Base-by-base conservation (phyloP, 2,329 filamentous ascomycete species). In the Curvularia verruculosa region DNA sequence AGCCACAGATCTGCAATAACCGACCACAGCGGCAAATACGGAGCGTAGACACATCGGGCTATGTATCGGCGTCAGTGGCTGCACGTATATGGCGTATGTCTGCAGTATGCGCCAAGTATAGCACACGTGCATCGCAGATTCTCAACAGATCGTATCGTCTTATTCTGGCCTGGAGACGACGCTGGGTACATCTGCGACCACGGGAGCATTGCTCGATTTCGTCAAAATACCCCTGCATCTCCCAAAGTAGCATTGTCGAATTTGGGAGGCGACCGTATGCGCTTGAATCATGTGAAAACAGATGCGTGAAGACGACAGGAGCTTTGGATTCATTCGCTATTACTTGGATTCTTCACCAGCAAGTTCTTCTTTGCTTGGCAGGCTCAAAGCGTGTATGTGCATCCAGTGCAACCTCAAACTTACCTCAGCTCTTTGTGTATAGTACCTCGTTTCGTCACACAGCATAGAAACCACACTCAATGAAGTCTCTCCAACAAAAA, bases 61-160 rank as follows among this genome's bases (percentile, higher is more conserved):
- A 2, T 29, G 23, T 26, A 28, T 23, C 18, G 28, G 52, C 48
- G 49, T 52, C 15, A 52, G 48, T 44, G 44, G 31, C 29, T 36
- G 31, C 24, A 44, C 52, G 44, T 51, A 31, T 56, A 26, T 36
- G 21, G 51, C 40, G 51, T 29, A 18, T 47, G 15, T 36, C 34
- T 49, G 34, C 40, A 23, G 24, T 39, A 7, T 54, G 46, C 46
- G 55, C 44, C 37, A 54, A 54, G 4, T 23, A 48, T 29, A 23
- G 48, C 37, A 39, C 9, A 9, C 26, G 8, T 19, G 10, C 47
- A 34, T 48, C n/a, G 26, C 29, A 12, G 24, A 26, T 36, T 15
- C 47, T 58, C 52, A 52, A 54, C 51, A 58, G 23, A 19, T 6
- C 39, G 21, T 24, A 21, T 28, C 15, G 13, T 36, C 29, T 54